These are phyloP conservation scores for Russula earlei DNA, from an alignment of 768 basidiomycete genomes.

Conservation along the genomic window DNA sequence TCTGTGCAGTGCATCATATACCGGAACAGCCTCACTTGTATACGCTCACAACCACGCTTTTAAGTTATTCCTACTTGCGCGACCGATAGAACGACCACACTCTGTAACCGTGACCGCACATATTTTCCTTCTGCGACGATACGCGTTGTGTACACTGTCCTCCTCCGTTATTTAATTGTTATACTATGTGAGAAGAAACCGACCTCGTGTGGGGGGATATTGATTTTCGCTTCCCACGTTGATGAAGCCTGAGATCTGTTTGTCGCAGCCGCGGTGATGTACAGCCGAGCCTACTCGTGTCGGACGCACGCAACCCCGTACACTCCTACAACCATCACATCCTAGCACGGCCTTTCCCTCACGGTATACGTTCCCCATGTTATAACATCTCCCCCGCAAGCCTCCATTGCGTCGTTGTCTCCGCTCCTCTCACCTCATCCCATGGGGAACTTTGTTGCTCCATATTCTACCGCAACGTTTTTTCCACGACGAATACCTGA, in stretches of 20 bases:
- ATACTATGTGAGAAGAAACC: too few relatives aligned
- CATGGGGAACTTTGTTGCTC: constrained; percentile 11
- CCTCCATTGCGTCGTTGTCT: not conserved
- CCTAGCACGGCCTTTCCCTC: not conserved
- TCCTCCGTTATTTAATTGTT: not conserved
- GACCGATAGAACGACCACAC: not conserved
- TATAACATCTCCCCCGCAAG: not conserved
- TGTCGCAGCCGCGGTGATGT: not conserved
- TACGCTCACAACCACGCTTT: not conserved
- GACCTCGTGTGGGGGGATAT: too few relatives aligned
- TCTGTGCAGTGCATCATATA: not conserved
- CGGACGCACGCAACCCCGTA: not conserved
- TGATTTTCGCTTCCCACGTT: constrained; percentile 6
- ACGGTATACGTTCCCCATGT: constrained; percentile 1
- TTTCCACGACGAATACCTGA: not conserved
- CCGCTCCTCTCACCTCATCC: not conserved
- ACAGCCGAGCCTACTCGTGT: not conserved
- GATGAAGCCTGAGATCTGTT: too few relatives aligned
- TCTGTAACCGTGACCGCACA: not conserved
- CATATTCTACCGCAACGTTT: not conserved
- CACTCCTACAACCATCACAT: not conserved
- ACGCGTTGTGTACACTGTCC: not conserved
- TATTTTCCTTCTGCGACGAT: not conserved
- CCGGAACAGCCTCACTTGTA: not conserved
- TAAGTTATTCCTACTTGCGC: constrained; percentile 7